Conservation (phyloP, 1,284 basidiomycete genomes). For the Fomitopsis betulina region DNA sequence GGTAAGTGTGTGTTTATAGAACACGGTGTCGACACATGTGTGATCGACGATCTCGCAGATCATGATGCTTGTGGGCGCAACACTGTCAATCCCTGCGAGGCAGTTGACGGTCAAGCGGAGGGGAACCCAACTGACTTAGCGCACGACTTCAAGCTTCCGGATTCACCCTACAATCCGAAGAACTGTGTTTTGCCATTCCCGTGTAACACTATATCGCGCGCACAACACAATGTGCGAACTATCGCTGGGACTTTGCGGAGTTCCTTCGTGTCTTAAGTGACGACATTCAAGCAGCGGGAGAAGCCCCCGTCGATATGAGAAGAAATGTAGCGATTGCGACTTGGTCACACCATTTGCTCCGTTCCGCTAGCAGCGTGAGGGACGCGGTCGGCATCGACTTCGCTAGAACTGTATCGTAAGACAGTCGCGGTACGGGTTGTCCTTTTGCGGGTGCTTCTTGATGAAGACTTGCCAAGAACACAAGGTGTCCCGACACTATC, state of each 20-base stretch:
- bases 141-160: no score
- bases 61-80: not conserved
- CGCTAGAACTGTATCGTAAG: not conserved
- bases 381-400: not conserved
- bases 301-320: no score
- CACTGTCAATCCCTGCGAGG: not conserved
- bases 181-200: not conserved
- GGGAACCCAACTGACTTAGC: not conserved
- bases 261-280: no score
- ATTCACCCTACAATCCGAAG: no score
- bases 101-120: not conserved
- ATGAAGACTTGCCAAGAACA: not conserved
- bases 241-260: not conserved
- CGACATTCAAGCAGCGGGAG: no score
- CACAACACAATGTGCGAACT: not conserved
- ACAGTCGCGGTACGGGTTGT: not conserved
- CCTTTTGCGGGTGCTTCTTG: not conserved
- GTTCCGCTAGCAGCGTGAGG: not conserved
- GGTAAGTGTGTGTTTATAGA: not conserved
- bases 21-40: not conserved
- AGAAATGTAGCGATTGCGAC: no score
- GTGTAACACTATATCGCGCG: not conserved
- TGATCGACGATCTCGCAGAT: not conserved
- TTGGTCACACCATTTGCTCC: not conserved
- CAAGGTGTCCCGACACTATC: not conserved